Evolutionary conservation across 352 stramenopile genomes (phyloP).

Genomic region (Phytophthora boehmeriae): DNA sequence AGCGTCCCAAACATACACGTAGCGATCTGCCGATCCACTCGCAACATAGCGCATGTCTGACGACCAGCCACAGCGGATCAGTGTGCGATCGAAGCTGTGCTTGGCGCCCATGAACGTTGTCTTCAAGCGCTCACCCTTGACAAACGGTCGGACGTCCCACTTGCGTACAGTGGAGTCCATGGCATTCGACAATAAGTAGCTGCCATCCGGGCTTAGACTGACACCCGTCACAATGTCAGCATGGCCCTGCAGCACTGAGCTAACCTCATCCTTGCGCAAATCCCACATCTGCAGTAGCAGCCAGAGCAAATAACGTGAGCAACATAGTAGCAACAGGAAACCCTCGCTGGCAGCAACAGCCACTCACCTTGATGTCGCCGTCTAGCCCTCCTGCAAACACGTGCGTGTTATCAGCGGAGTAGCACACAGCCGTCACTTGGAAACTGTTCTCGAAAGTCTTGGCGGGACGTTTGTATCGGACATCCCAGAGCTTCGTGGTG

Average conservation of each 20-base stretch:
- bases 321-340: not conserved
- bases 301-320: not conserved
- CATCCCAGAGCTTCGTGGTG: slow-evolving; percentile 91
- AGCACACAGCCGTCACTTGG: slow-evolving; percentile 92
- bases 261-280: slow-evolving; percentile 83
- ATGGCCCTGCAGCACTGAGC: slow-evolving; percentile 90
- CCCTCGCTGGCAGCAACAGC: not conserved
- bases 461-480: slow-evolving; percentile 75
- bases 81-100: slow-evolving; percentile 93
- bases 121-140: slow-evolving; percentile 59
- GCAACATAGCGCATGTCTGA: slow-evolving; percentile 86
- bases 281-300: slow-evolving; percentile 80
- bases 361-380: slow-evolving; percentile 86
- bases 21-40: slow-evolving; percentile 89
- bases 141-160: slow-evolving; percentile 95
- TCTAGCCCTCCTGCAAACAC: slow-evolving; percentile 94
- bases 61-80: slow-evolving; percentile 94
- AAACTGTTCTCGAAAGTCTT: slow-evolving; percentile 89
- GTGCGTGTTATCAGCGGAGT: slow-evolving; percentile 83
- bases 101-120: slow-evolving; percentile 81
- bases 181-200: slow-evolving; percentile 92
- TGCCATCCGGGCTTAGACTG: slow-evolving; percentile 93
- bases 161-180: slow-evolving; percentile 94
- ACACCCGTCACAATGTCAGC: slow-evolving; percentile 94
- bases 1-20: slow-evolving; percentile 96